A percentile compares a stretch with the other conserved stretches of the same genome.
Conservation (phyloP, 345 rosid genomes). For the Acer campestre region DNA sequence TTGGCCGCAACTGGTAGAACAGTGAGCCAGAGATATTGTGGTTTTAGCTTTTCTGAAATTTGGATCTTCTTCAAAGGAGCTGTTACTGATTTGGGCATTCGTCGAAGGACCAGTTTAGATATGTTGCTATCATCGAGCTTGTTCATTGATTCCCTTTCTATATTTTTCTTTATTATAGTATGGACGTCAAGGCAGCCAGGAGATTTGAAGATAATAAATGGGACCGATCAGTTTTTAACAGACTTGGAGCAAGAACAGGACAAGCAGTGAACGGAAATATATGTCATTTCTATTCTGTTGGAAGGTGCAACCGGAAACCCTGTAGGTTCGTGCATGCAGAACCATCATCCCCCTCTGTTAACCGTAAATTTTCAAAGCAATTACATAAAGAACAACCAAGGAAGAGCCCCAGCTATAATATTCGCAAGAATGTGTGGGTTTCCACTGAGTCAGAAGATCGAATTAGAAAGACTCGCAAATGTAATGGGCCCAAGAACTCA, state of each 20-base stretch:
- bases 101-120: neutral
- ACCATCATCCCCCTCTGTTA: neutral
- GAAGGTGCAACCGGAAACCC: constrained; percentile 41
- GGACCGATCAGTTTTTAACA: neutral
- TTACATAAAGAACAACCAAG: too few relatives aligned
- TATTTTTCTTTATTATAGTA: constrained; percentile 9
- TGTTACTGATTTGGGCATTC: neutral
- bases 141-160: constrained; percentile 5
- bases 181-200: constrained; percentile 6
- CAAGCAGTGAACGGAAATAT: neutral
- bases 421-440: too few relatives aligned
- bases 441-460: too few relatives aligned
- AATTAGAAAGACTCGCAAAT: too few relatives aligned
- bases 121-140: neutral
- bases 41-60: neutral
- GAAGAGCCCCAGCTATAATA: too few relatives aligned
- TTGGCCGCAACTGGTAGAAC: neutral
- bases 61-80: constrained; percentile 5
- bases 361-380: neutral
- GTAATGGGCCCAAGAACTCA: too few relatives aligned
- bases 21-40: neutral
- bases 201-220: neutral
- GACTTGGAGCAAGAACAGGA: neutral
- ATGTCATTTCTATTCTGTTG: constrained; percentile 24
- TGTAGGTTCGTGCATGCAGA: constrained; percentile 32